These are phyloP conservation scores for Heterobasidion parviporum DNA, from an alignment of 1,284 basidiomycete species.

Conservation along the genomic window DNA sequence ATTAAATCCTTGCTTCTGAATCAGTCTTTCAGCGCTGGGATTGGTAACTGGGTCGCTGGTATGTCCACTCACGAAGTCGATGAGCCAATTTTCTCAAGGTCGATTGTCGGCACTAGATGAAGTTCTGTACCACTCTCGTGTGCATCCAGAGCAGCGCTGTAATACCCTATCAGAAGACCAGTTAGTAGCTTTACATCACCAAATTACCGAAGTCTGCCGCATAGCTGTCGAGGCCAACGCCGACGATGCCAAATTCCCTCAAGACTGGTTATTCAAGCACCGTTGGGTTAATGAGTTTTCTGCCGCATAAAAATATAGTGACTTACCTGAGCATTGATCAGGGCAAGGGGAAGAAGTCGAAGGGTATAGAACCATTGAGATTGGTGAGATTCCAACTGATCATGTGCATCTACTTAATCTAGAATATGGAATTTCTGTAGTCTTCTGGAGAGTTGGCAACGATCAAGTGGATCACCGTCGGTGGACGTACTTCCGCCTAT, in stretches of 20 bases:
- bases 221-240: constrained; percentile 69
- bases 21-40: constrained; percentile 74
- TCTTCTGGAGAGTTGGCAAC: constrained; percentile 64
- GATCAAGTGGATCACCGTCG: constrained; percentile 73
- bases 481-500: constrained; percentile 74
- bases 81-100: background rate
- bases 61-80: constrained; percentile 6
- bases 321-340: constrained; percentile 16
- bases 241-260: constrained; percentile 64
- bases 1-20: constrained; percentile 77
- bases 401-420: constrained; percentile 3
- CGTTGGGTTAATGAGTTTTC: constrained; percentile 46
- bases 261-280: constrained; percentile 64
- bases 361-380: constrained; percentile 31
- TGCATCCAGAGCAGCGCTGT: constrained; percentile 71
- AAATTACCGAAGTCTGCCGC: constrained; percentile 51
- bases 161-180: constrained; percentile 48
- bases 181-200: constrained; percentile 44
- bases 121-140: constrained; percentile 69
- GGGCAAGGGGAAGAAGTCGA: constrained; percentile 66
- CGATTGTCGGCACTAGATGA: constrained; percentile 41
- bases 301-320: background rate
- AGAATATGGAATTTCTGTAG: constrained; percentile 25
- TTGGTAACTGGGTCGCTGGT: constrained; percentile 85
- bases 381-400: constrained; percentile 31